These are phyloP conservation scores for Tulasnella sp. DNA, from an alignment of 768 basidiomycete genomes.

Conservation along the genomic window DNA sequence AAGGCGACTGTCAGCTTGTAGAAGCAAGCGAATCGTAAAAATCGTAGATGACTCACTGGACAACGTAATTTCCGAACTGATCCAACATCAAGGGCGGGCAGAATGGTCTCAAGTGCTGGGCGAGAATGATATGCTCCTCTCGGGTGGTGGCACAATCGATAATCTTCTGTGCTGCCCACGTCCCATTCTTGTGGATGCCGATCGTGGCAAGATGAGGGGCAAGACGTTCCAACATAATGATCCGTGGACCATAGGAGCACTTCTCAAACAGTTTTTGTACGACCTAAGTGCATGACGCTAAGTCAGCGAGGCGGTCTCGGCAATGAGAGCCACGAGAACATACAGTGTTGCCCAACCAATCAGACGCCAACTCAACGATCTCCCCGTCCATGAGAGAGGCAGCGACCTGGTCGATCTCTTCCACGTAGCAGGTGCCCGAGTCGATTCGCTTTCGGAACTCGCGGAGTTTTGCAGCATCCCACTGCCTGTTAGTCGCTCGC, in stretches of 20 bases:
- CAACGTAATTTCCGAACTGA: constrained; percentile 88
- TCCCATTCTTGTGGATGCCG: constrained; percentile 98
- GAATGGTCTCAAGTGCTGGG: constrained; percentile 81
- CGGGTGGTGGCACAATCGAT: constrained; percentile 86
- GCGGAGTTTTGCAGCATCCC: constrained; percentile 88
- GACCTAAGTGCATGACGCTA: constrained; percentile 41
- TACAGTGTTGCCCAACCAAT: constrained; percentile 97
- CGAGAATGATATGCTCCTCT: constrained; percentile 77
- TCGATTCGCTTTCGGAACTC: constrained; percentile 92
- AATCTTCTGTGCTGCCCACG: constrained; percentile 99
- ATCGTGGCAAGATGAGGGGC: constrained; percentile 92
- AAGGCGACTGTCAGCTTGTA: neutral
- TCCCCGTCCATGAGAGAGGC: constrained; percentile 88
- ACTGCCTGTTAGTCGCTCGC: constrained; percentile 71
- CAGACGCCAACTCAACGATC: constrained; percentile 88
- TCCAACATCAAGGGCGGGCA: constrained; percentile 89
- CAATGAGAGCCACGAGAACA: constrained; percentile 20
- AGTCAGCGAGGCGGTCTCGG: neutral
- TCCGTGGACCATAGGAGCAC: constrained; percentile 63
- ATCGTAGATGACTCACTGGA: constrained; percentile 53
- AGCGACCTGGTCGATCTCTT: constrained; percentile 86
- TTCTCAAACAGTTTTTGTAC: constrained; percentile 96
- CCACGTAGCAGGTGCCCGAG: constrained; percentile 68
- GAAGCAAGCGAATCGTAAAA: neutral
- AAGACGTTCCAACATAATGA: constrained; percentile 89